phyloP scores from a whole-genome alignment of 805 yeast species.

The Wickerhamomyces hampshirensis region DNA sequence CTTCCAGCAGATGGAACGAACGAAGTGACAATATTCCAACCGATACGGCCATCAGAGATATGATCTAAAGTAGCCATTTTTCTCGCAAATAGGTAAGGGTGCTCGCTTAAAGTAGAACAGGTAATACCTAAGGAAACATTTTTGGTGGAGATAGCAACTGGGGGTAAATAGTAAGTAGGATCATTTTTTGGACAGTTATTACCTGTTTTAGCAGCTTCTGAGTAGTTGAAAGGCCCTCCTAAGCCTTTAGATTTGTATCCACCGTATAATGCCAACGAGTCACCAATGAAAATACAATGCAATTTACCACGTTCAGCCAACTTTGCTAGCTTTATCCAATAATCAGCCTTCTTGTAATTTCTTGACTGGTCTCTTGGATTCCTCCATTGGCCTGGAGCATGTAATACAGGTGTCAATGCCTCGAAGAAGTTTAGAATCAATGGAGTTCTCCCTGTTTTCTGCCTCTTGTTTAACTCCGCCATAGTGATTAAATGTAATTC shows the following conservation, averaged over 20 bases:
- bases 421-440: constrained; percentile 20
- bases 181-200: constrained; percentile 34
- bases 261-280: constrained; percentile 36
- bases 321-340: constrained; percentile 37
- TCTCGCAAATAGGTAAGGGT: constrained; percentile 42
- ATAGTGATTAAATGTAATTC: no score
- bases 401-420: constrained; percentile 18
- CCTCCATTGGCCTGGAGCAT: constrained; percentile 23
- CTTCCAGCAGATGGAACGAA: constrained; percentile 40
- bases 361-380: constrained; percentile 21
- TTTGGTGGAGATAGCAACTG: constrained; percentile 41
- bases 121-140: constrained; percentile 39
- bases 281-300: constrained; percentile 36
- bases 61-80: constrained; percentile 43
- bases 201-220: constrained; percentile 32
- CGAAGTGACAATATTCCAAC: constrained; percentile 46
- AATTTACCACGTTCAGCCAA: constrained; percentile 36
- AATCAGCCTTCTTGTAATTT: constrained; percentile 23
- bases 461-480: constrained; percentile 16
- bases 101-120: constrained; percentile 41
- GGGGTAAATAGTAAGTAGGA: constrained; percentile 34
- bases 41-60: constrained; percentile 41
- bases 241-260: constrained; percentile 28
- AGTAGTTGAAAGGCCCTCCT: constrained; percentile 32
- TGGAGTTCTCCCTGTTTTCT: constrained; percentile 15